Evolutionary conservation across 2,329 filamentous ascomycete genomes (phyloP).

Genomic region (Emergomyces orientalis): DNA sequence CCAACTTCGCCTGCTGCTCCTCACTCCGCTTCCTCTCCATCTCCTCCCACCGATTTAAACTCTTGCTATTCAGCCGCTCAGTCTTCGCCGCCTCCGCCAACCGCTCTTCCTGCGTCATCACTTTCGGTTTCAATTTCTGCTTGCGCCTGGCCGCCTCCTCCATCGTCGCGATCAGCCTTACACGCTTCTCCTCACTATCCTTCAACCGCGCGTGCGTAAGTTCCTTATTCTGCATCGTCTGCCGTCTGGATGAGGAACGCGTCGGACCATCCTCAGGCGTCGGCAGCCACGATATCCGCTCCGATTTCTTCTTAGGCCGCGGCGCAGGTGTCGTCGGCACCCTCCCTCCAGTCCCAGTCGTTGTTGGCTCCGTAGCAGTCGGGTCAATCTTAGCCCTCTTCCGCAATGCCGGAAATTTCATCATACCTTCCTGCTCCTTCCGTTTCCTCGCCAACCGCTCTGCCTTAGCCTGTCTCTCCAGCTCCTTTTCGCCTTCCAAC

Average conservation of each 20-base stretch:
- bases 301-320: constrained; percentile 58
- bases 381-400: constrained; percentile 63
- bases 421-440: constrained; percentile 64
- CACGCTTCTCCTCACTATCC: constrained; percentile 41
- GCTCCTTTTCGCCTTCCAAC: constrained; percentile 74
- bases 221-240: constrained; percentile 58
- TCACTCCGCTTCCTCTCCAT: constrained; percentile 82
- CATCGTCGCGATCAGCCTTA: constrained; percentile 47
- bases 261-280: constrained; percentile 52
- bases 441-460: constrained; percentile 66
- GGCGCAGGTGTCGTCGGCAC: constrained; percentile 29
- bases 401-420: constrained; percentile 47
- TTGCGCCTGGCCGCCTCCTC: constrained; percentile 53
- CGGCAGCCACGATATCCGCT: constrained; percentile 61
- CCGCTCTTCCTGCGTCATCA: constrained; percentile 79
- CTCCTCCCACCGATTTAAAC: constrained; percentile 85
- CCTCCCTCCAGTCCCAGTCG: too few relatives aligned
- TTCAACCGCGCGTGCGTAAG: constrained; percentile 42
- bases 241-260: constrained; percentile 52
- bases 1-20: constrained; percentile 70
- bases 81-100: constrained; percentile 72
- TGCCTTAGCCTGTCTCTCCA: constrained; percentile 65
- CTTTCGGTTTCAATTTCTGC: constrained; percentile 64
- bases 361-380: constrained; percentile 15
- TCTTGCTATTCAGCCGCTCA: constrained; percentile 81